phyloP scores from a whole-genome alignment of 805 yeast species.

The Debaryomyces tyrocola region DNA sequence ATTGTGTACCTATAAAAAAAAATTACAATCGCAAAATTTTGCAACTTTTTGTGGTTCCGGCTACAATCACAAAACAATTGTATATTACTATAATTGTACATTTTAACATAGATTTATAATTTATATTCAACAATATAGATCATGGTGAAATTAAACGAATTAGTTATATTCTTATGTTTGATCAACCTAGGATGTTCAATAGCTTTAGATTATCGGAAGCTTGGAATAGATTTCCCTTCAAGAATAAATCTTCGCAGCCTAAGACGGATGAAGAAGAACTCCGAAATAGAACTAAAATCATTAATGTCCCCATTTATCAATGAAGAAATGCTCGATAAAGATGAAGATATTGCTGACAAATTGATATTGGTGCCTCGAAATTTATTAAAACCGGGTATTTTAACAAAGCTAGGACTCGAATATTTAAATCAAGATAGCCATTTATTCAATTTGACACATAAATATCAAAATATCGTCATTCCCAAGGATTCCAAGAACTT shows the following conservation, averaged over 20 bases:
- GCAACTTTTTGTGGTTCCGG: constrained; percentile 5
- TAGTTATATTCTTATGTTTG: constrained; percentile 1
- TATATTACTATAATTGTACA: neutral
- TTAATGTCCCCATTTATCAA: constrained; percentile 5
- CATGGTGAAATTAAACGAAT: neutral
- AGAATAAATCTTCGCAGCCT: constrained; percentile 8
- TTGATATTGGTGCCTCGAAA: constrained; percentile 25
- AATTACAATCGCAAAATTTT: neutral
- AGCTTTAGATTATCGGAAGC: neutral
- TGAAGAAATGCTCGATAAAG: neutral
- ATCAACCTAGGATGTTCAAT: neutral
- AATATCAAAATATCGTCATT: constrained; percentile 14
- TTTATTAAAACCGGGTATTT: constrained; percentile 17
- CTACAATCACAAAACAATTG: constrained; percentile 2
- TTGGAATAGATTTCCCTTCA: neutral
- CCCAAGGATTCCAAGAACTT: constrained; percentile 35
- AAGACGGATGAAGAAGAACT: constrained; percentile 7
- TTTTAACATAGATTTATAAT: constrained; percentile 2
- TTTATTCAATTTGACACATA: constrained; percentile 5
- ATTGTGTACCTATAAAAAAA: constrained; percentile 28
- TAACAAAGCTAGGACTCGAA: constrained; percentile 23
- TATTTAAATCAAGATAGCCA: constrained; percentile 9
- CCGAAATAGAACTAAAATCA: constrained; percentile 12
- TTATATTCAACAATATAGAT: constrained; percentile 4
- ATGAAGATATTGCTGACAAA: constrained; percentile 10